These are phyloP conservation scores for Neonectria sp. DNA, from an alignment of 2,329 filamentous ascomycete species.

Conservation along the genomic window DNA sequence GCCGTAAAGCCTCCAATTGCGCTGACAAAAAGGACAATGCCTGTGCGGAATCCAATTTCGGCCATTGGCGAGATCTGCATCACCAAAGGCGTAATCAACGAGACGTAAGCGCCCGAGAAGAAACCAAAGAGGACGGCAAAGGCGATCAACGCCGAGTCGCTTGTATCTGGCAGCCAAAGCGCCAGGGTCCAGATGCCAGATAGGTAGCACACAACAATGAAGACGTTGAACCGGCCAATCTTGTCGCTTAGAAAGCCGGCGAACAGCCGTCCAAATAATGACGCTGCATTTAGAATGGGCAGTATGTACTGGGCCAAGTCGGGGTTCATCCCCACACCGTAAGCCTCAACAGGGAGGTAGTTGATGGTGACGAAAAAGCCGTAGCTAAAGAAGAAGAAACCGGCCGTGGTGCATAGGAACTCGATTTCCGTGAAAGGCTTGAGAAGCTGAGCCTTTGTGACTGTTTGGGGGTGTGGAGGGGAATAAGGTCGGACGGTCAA, in stretches of 20 bases:
- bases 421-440: conserved; percentile 50
- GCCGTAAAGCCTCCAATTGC: conserved; percentile 71
- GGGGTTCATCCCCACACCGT: conserved; percentile 46
- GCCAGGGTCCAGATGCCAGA: conserved; percentile 57
- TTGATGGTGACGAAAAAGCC: conserved; percentile 56
- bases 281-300: conserved; percentile 56
- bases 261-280: conserved; percentile 55
- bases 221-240: conserved; percentile 58
- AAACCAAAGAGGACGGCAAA: conserved; percentile 60
- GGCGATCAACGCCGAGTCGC: conserved; percentile 48
- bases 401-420: conserved; percentile 48
- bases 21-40: conserved; percentile 64
- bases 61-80: conserved; percentile 54
- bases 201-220: conserved; percentile 62
- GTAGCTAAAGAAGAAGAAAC: conserved; percentile 54
- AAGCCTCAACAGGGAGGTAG: conserved; percentile 53
- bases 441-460: conserved; percentile 49
- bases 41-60: conserved; percentile 51
- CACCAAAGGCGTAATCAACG: conserved; percentile 56
- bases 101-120: conserved; percentile 58
- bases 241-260: conserved; percentile 53
- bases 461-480: conserved; percentile 43
- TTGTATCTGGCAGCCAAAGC: conserved; percentile 59
- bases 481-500: conserved; percentile 44
- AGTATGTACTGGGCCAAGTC: conserved; percentile 53